Percentiles rank a stretch among this genome's conserved stretches.
Conservation (phyloP, 805 yeast genomes). For the Vanderwaltozyma tropicalis region DNA sequence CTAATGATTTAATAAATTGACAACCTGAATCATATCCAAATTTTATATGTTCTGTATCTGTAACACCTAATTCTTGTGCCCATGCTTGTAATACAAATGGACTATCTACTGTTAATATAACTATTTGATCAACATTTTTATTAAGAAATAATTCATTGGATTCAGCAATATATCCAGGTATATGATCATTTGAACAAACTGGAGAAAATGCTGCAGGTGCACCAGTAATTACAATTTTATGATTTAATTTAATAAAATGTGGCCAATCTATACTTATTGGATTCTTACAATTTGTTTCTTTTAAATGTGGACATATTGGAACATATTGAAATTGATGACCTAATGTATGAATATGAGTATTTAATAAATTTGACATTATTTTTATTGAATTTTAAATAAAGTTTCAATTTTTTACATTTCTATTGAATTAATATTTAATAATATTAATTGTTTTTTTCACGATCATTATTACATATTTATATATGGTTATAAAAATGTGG, state of each 20-base stretch:
- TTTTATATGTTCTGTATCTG: background rate
- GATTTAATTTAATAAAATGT: background rate
- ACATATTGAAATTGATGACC: too few species aligned
- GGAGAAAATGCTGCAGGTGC: constrained; percentile 85
- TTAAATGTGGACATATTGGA: too few species aligned
- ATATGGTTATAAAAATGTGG: too few species aligned
- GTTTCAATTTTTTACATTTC: too few species aligned
- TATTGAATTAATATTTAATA: too few species aligned
- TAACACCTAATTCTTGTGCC: background rate
- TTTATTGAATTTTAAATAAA: too few species aligned
- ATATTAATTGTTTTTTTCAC: too few species aligned
- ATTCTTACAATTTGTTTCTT: background rate
- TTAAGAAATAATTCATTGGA: background rate
- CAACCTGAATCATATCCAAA: background rate
- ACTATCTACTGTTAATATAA: background rate
- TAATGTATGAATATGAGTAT: too few species aligned
- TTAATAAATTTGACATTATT: too few species aligned
- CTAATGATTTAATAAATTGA: background rate
- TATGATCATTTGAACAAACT: constrained; percentile 57
- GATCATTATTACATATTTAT: too few species aligned
- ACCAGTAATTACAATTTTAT: constrained; percentile 36
- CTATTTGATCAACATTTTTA: background rate
- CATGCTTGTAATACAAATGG: background rate
- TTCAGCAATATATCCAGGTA: constrained; percentile 41
- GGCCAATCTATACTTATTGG: background rate